Base-by-base conservation (phyloP, 345 rosid genomes). In the Dimocarpus longan region DNA sequence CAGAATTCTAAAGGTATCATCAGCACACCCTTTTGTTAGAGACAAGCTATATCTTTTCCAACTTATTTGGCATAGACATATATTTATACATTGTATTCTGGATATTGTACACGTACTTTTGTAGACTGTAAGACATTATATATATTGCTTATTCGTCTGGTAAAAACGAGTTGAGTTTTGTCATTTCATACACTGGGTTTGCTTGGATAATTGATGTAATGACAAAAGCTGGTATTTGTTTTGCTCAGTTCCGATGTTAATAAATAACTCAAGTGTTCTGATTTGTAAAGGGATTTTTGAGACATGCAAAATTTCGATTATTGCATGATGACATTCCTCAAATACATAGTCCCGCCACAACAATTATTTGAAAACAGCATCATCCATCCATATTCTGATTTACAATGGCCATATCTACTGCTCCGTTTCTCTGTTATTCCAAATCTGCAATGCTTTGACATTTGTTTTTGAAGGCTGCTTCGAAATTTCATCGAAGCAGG, bases 41-140 rank as follows among this genome's bases (percentile, higher is more conserved):
- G 21, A 21, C 65, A 66, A 76, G 24, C 54, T 37, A 6, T 40
- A 66, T 52, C 44, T 46, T 76, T 46, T 63, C 22, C 50, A 66
- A 28, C 60, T 66, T 48, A 16, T 66, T 32, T 44, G 44, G 64
- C 16, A 24, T 74, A 4, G 60, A 44, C 13, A 50, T 66, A 39
- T 52, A 4, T 16, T 76, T 15, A 66, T 39, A 56, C 66, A 54
- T 56, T 67, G 73, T 76, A 76, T 57, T 52, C 37, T 16, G 64
- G 56, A 28, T 54, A 37, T 4, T 68, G 66, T 56, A 40, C 56
- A 48, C 73, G 22, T 24, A 40, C 8, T 54, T 63, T 6, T 21
- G 13, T 60, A 60, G 28, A 60, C 65, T 50, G 12, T 13, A 21
- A 54, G 62, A 22, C 54, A 62, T 68, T 57, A 67, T 11, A 40